phyloP scores from a whole-genome alignment of 2,329 filamentous ascomycete species.

The Drechslerella coelobrocha region DNA sequence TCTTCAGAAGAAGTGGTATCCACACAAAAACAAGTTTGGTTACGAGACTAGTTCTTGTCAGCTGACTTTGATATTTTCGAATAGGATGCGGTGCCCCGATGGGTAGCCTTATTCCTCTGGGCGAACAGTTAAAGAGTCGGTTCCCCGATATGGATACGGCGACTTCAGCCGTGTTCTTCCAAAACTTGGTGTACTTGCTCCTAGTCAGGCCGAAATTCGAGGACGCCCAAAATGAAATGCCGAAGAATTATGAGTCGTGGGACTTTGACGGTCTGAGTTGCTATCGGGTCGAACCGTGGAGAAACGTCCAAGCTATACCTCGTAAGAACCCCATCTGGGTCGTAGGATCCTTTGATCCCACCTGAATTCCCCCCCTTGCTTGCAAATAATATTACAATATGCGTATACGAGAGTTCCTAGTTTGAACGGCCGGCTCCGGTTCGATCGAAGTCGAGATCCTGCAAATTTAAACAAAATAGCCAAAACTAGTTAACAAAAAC shows the following conservation, averaged over 20 bases:
- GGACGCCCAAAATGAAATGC: slow-evolving; percentile 10
- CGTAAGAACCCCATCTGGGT: slow-evolving; percentile 13
- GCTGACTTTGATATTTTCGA: background rate
- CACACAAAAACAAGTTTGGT: too few relatives aligned
- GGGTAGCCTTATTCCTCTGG: too few relatives aligned
- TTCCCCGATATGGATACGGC: slow-evolving; percentile 30
- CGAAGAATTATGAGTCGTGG: slow-evolving; percentile 25
- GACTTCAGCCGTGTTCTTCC: slow-evolving; percentile 1
- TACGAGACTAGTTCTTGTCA: too few relatives aligned
- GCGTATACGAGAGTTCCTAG: background rate
- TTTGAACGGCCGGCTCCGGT: too few relatives aligned
- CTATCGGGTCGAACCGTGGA: slow-evolving; percentile 29
- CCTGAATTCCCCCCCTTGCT: background rate
- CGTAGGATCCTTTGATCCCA: too few relatives aligned
- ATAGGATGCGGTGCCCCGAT: background rate
- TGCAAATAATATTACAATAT: background rate
- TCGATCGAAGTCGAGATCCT: too few relatives aligned
- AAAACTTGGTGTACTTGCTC: slow-evolving; percentile 10
- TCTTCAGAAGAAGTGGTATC: too few relatives aligned
- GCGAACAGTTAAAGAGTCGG: slow-evolving; percentile 8
- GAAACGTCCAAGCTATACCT: slow-evolving; percentile 15
- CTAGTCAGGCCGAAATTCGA: slow-evolving; percentile 29
- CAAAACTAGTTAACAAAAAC: too few relatives aligned
- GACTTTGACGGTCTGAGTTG: slow-evolving; percentile 27
- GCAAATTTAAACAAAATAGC: too few relatives aligned